phyloP scores from a whole-genome alignment of 192 early-diverging fungal species.

The Linnemannia exigua region DNA sequence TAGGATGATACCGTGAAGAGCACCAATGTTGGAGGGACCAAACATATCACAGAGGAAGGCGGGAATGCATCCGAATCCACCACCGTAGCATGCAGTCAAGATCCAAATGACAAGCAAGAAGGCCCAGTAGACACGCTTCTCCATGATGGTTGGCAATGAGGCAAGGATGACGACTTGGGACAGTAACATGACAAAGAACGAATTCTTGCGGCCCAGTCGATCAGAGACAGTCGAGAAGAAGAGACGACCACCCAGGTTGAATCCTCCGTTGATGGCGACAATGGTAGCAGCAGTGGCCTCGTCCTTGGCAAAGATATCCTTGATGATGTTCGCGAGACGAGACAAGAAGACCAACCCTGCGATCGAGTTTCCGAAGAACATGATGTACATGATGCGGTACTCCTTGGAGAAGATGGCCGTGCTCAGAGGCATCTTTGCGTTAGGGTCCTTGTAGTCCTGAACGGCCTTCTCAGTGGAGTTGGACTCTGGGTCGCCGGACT shows the following conservation, averaged over 20 bases:
- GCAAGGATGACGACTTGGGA: slow-evolving; percentile 72
- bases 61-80: slow-evolving; percentile 80
- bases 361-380: slow-evolving; percentile 69
- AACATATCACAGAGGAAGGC: slow-evolving; percentile 83
- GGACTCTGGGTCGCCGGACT: slow-evolving; percentile 1
- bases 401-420: slow-evolving; percentile 67
- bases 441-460: slow-evolving; percentile 49
- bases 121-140: slow-evolving; percentile 63
- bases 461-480: slow-evolving; percentile 14
- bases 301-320: slow-evolving; percentile 61
- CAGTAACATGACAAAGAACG: slow-evolving; percentile 70
- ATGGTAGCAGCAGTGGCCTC: slow-evolving; percentile 38
- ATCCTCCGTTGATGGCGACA: slow-evolving; percentile 69
- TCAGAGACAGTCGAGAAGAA: slow-evolving; percentile 70
- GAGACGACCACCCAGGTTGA: slow-evolving; percentile 68
- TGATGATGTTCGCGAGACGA: slow-evolving; percentile 67
- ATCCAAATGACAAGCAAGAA: slow-evolving; percentile 71
- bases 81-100: slow-evolving; percentile 78
- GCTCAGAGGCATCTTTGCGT: slow-evolving; percentile 60
- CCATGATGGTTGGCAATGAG: slow-evolving; percentile 67
- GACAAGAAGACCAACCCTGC: slow-evolving; percentile 71
- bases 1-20: slow-evolving; percentile 79
- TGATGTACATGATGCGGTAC: slow-evolving; percentile 68
- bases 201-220: slow-evolving; percentile 71
- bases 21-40: slow-evolving; percentile 76